Evolutionary conservation across 2,329 filamentous ascomycete species (phyloP), one percentile per base, ranked within the genome.

Genomic region (Penicillium thymicola): DNA sequence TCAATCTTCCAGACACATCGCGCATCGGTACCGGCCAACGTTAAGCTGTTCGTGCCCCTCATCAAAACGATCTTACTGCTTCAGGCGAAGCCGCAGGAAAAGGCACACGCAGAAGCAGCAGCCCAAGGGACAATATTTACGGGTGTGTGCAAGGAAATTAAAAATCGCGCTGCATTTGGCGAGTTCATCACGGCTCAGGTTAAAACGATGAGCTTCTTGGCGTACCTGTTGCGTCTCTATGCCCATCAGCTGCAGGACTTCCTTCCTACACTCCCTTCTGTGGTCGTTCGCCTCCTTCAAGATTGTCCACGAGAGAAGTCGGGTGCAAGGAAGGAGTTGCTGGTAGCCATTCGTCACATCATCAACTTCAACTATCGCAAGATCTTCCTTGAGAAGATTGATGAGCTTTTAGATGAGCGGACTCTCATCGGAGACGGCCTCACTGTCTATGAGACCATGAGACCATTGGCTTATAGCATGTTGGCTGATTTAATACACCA

Each of bases 341-440:
- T 99, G 42, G 94, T 99, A 51, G 95, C 94, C 0, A 97, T 99
- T 57, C 85, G 95, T 23, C 95, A 99, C 70, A 97, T 99, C 66
- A 97, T 99, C 74, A 99, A 97, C 76, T 97, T 97, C 77, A 97
- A 97, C 70, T 97, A 97, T 67, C 82, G 94, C 55, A 93, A 92
- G 70, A 96, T 97, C 52, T 99, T 99, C 70, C 78, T 97, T 27
- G 87, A 87, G 37, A 96, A 96, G 74, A 97, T 99, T 64, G 92
- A 97, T 64, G 92, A 97, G 70, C 81, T 99, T 36, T 79, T 99
- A 44, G 94, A 99, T 64, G 92, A 97, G 77, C 84, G 90, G 65
- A 97, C 92, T 0, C 76, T 99, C 54, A 96, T 97, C 54, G 95
- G 94, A 11, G 94, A 99, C 75, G 94, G 94, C 0, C 78, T 99